Base-by-base conservation (phyloP, 2,329 filamentous ascomycete species). In the Talaromyces sp. region DNA sequence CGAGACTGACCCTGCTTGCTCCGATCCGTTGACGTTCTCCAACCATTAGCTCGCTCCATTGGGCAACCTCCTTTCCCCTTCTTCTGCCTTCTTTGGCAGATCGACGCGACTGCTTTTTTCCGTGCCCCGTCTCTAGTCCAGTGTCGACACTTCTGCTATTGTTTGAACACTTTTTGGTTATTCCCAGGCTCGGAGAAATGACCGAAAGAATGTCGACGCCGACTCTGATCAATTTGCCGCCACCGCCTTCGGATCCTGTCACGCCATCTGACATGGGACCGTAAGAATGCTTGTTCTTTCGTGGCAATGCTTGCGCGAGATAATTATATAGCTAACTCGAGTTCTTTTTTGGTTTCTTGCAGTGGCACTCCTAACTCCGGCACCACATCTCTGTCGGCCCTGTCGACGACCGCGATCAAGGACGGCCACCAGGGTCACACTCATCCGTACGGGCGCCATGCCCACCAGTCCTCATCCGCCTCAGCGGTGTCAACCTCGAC, bases 361-460 rank as follows among this genome's bases (percentile, higher is more conserved):
- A 96, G 91, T 65, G 93, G 93, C 70, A 98, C 93, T 2, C 93
- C 93, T 3, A 97, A 95, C 66, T 96, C 91, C 66, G 89, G 90
- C 46, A 96, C 91, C 3, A 97, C 93, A 13, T 96, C 92, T 56
- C 88, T 98, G 70, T 96, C 91, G 27, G 88, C 92, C 46, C 84
- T 98, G 54, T 96, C 91, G 17, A 97, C 93, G 19, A 95, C 91
- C 13, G 93, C 93, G 56, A 96, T 96, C 82, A 96, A 97, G 77
- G 93, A 98, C 73, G 93, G 93, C 68, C 91, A 97, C 71, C 90
- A 91, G 63, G 93, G 93, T 64, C 86, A 92, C 71, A 82, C 88
- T 29, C 85, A 86, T 29, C 83, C 87, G 60, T 82, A 84, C 62
- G 75, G 75, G 61, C 81, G 83, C 60, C 80, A 81, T 63, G 74